Evolutionary conservation across 331 rosid genomes (phyloP).

Genomic region (Rhamnella rubrinervis): DNA sequence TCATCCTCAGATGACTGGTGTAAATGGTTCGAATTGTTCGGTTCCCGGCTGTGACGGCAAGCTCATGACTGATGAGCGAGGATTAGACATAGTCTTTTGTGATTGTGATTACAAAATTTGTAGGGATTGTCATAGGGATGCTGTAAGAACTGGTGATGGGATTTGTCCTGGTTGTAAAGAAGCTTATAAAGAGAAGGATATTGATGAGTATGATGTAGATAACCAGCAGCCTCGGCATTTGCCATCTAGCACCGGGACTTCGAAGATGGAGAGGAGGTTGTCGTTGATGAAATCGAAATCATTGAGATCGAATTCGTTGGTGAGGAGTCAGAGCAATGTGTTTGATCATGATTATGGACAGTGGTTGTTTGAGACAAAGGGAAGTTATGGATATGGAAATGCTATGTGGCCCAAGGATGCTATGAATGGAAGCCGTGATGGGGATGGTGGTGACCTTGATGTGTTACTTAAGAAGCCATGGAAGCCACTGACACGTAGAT

Average conservation of each 20-base stretch:
- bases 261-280: slow-evolving; percentile 58
- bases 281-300: slow-evolving; percentile 63
- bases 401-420: slow-evolving; percentile 70
- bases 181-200: slow-evolving; percentile 35
- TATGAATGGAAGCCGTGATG: slow-evolving; percentile 39
- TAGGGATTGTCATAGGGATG: slow-evolving; percentile 61
- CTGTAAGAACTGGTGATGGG: slow-evolving; percentile 44
- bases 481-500: slow-evolving; percentile 59
- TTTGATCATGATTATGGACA: slow-evolving; percentile 38
- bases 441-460: slow-evolving; percentile 54
- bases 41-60: slow-evolving; percentile 58
- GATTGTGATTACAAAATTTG: slow-evolving; percentile 64
- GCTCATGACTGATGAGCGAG: slow-evolving; percentile 62
- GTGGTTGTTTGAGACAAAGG: slow-evolving; percentile 69
- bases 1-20: slow-evolving; percentile 76
- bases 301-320: slow-evolving; percentile 37
- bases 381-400: slow-evolving; percentile 72
- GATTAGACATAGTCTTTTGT: slow-evolving; percentile 62
- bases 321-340: slow-evolving; percentile 45
- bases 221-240: slow-evolving; percentile 20
- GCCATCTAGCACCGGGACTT: slow-evolving; percentile 30
- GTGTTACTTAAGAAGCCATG: slow-evolving; percentile 54
- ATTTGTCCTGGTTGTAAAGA: slow-evolving; percentile 61
- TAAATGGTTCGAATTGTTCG: slow-evolving; percentile 54
- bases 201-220: slow-evolving; percentile 11